A percentile compares a stretch with the other conserved stretches of the same genome.
Conservation (phyloP, 495 filamentous ascomycete genomes). For the Xylaria bambusicola region DNA sequence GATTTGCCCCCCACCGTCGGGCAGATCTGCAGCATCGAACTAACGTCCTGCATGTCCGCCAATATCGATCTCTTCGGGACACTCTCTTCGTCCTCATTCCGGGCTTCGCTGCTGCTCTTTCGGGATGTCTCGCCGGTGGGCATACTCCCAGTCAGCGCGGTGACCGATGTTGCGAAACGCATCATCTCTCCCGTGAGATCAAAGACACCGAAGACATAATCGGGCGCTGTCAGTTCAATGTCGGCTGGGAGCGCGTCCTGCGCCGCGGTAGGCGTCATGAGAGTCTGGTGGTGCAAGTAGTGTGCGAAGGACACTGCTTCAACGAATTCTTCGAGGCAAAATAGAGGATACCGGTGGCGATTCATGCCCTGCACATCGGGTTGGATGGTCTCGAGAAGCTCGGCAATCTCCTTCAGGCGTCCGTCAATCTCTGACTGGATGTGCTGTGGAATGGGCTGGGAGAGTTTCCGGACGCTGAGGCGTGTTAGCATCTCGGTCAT, state of each 20-base stretch:
- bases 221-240: constrained; percentile 70
- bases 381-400: constrained; percentile 65
- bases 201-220: constrained; percentile 90
- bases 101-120: constrained; percentile 15
- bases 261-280: constrained; percentile 68
- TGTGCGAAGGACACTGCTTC: constrained; percentile 84
- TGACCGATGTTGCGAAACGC: constrained; percentile 85
- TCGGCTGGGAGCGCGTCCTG: constrained; percentile 49
- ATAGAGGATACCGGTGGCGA: constrained; percentile 83
- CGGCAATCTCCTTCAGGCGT: constrained; percentile 65
- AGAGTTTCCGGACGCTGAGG: constrained; percentile 65
- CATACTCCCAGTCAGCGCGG: constrained; percentile 61
- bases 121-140: constrained; percentile 31
- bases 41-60: constrained; percentile 71
- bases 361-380: constrained; percentile 77
- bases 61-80: constrained; percentile 58
- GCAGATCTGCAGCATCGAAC: constrained; percentile 71
- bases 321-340: constrained; percentile 87
- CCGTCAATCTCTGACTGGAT: constrained; percentile 66
- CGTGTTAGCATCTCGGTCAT: constrained; percentile 19
- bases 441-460: constrained; percentile 61
- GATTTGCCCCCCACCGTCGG: constrained; percentile 49
- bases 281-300: constrained; percentile 74
- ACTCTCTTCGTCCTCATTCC: constrained; percentile 13
- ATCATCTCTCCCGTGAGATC: constrained; percentile 94